Evolutionary conservation across 2,329 filamentous ascomycete species (phyloP).

Genomic region (Hypoxylon sp.): DNA sequence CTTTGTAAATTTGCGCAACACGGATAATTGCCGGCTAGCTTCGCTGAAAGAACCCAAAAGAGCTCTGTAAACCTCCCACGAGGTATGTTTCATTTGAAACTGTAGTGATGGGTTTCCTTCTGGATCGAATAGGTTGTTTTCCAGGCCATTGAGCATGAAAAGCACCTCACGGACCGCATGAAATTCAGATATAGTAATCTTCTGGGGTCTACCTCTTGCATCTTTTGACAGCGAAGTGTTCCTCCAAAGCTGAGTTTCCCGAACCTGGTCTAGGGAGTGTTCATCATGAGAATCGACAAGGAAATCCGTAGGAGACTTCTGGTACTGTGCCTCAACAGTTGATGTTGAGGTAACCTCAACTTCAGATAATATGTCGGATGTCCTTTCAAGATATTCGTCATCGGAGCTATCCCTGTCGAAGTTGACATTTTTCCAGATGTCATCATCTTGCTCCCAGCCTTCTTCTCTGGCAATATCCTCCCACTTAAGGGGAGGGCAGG

Average conservation of each 20-base stretch:
- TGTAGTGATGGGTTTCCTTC: slow-evolving; percentile 58
- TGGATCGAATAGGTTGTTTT: slow-evolving; percentile 77
- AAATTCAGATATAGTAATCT: slow-evolving; percentile 75
- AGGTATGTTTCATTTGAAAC: slow-evolving; percentile 65
- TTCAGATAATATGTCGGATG: slow-evolving; percentile 54
- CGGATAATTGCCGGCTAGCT: slow-evolving; percentile 61
- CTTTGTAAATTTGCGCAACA: slow-evolving; percentile 63
- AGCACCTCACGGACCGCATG: slow-evolving; percentile 82
- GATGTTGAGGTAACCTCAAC: slow-evolving; percentile 59
- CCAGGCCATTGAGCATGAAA: slow-evolving; percentile 86
- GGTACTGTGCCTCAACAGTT: slow-evolving; percentile 52
- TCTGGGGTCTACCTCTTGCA: slow-evolving; percentile 54
- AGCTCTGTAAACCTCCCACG: slow-evolving; percentile 66
- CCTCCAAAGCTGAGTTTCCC: slow-evolving; percentile 65
- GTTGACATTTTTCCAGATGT: slow-evolving; percentile 79
- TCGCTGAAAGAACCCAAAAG: slow-evolving; percentile 65
- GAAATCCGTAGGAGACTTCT: slow-evolving; percentile 54
- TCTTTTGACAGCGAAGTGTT: slow-evolving; percentile 49
- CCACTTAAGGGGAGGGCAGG: slow-evolving; percentile 76
- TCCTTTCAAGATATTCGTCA: slow-evolving; percentile 64
- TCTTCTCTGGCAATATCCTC: slow-evolving; percentile 83
- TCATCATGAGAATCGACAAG: slow-evolving; percentile 57
- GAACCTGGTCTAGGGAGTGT: slow-evolving; percentile 56
- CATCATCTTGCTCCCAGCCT: slow-evolving; percentile 76
- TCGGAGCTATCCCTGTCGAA: slow-evolving; percentile 76